phyloP scores from a whole-genome alignment of 805 yeast species.

The Zygoascus bituminiphila region DNA sequence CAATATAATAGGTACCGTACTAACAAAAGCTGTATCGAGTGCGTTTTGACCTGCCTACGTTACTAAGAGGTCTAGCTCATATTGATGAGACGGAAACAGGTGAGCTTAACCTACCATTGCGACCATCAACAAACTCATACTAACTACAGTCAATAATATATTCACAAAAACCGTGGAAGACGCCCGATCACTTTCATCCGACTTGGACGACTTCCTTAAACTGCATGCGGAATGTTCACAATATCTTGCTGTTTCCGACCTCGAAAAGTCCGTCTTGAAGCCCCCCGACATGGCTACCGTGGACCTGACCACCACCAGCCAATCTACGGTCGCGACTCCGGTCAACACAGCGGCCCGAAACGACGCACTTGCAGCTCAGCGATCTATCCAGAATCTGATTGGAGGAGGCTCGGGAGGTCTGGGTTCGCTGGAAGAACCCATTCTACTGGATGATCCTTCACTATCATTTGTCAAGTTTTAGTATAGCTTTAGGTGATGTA shows the following conservation, averaged over 20 bases:
- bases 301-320: not conserved
- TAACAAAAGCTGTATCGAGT: slow-evolving; percentile 2
- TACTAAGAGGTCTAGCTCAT: not conserved
- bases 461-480: not conserved
- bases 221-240: not conserved
- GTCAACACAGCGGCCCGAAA: not conserved
- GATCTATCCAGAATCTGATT: slow-evolving; percentile 3
- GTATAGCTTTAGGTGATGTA: not conserved
- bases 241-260: not conserved
- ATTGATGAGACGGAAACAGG: slow-evolving; percentile 2
- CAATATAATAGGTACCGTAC: not conserved
- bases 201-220: slow-evolving; percentile 1
- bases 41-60: slow-evolving; percentile 1
- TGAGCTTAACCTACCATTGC: not conserved
- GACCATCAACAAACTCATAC: not conserved
- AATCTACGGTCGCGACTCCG: not conserved
- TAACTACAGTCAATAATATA: not conserved
- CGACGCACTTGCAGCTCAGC: slow-evolving; percentile 2
- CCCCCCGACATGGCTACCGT: too few species aligned
- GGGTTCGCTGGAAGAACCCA: slow-evolving; percentile 3
- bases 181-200: not conserved
- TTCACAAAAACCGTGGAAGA: not conserved
- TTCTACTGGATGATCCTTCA: slow-evolving; percentile 1
- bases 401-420: not conserved
- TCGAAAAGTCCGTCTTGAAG: not conserved